Percentiles rank a stretch among this genome's conserved stretches.
Conservation (phyloP, 2,329 filamentous ascomycete species). For the Trichoderma guizhouense region DNA sequence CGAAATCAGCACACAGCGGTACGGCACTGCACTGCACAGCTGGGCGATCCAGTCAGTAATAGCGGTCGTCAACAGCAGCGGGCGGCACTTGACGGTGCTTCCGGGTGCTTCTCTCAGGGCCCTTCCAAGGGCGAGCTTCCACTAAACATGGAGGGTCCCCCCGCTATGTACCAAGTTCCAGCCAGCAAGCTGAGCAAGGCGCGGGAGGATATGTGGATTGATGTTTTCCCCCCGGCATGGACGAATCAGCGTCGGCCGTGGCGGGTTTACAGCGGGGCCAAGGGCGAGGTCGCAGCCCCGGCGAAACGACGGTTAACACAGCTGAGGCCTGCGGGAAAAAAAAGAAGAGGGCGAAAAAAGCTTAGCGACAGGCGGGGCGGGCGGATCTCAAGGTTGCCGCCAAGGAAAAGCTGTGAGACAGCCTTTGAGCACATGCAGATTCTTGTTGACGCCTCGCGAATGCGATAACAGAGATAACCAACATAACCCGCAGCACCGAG, state of each 20-base stretch:
- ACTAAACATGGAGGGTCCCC: neutral
- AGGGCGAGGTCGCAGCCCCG: neutral
- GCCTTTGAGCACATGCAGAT: constrained; percentile 1
- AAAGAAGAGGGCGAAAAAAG: neutral
- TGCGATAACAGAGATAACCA: no score
- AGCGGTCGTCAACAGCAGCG: neutral
- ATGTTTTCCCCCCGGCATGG: constrained; percentile 5
- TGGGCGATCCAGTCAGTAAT: neutral
- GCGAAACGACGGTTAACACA: constrained; percentile 20
- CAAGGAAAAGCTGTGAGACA: neutral
- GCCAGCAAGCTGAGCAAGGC: neutral
- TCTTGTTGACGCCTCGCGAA: no score
- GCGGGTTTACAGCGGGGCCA: neutral
- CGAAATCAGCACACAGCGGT: neutral
- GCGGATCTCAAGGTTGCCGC: constrained; percentile 6
- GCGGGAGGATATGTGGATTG: neutral
- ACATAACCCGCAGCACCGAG: no score
- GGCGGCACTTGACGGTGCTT: constrained; percentile 1
- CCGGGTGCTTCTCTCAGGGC: neutral
- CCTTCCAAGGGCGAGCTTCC: neutral
- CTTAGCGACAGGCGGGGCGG: constrained; percentile 6
- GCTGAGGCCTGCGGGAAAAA: neutral
- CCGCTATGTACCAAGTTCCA: neutral
- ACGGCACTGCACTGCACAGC: neutral
- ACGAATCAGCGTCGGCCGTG: constrained; percentile 5